Percentiles rank a stretch among this genome's conserved stretches.
These are phyloP conservation scores for Apiotrichum montevideense DNA, from an alignment of 1,284 basidiomycete genomes.

Conservation along the genomic window DNA sequence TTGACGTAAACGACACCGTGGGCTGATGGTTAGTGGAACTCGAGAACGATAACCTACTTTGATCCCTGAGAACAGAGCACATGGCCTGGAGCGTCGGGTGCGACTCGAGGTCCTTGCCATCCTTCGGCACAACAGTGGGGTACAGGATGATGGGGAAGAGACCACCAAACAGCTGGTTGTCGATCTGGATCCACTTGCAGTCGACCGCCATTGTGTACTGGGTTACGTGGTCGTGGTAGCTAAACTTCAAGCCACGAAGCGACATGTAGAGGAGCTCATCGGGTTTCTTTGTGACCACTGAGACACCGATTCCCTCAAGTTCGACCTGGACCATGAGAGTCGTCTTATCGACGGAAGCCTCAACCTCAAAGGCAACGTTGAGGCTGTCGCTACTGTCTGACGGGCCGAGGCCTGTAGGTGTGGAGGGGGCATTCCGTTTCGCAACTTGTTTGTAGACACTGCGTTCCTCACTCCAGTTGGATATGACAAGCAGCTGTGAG, in stretches of 20 bases:
- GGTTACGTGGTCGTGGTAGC: conserved; percentile 74
- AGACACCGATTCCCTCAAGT: conserved; percentile 87
- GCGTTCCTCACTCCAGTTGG: conserved; percentile 75
- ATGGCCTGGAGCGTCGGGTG: conserved; percentile 88
- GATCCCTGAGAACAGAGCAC: conserved; percentile 84
- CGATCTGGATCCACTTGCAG: conserved; percentile 88
- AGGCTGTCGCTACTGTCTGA: conserved; percentile 21
- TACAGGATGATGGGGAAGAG: conserved; percentile 94
- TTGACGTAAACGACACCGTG: conserved; percentile 97
- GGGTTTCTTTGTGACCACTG: conserved; percentile 80
- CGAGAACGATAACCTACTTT: conserved; percentile 54
- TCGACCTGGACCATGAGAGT: conserved; percentile 67
- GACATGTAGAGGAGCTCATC: conserved; percentile 88
- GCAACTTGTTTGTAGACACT: conserved; percentile 82
- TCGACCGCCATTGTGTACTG: conserved; percentile 76
- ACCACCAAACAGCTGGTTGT: conserved; percentile 96
- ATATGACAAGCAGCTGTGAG: conserved; percentile 80
- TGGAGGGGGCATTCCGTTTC: conserved; percentile 44
- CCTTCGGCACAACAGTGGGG: conserved; percentile 83
- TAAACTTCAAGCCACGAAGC: conserved; percentile 71
- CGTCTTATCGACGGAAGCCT: conserved; percentile 64
- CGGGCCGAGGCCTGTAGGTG: background rate
- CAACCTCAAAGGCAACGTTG: conserved; percentile 68
- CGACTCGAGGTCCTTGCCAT: conserved; percentile 69
- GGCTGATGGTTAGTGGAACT: conserved; percentile 26